A percentile compares a stretch with the other conserved stretches of the same genome.
These are phyloP conservation scores for Phoma sp. DNA, from an alignment of 2,329 filamentous ascomycete genomes.

Conservation along the genomic window DNA sequence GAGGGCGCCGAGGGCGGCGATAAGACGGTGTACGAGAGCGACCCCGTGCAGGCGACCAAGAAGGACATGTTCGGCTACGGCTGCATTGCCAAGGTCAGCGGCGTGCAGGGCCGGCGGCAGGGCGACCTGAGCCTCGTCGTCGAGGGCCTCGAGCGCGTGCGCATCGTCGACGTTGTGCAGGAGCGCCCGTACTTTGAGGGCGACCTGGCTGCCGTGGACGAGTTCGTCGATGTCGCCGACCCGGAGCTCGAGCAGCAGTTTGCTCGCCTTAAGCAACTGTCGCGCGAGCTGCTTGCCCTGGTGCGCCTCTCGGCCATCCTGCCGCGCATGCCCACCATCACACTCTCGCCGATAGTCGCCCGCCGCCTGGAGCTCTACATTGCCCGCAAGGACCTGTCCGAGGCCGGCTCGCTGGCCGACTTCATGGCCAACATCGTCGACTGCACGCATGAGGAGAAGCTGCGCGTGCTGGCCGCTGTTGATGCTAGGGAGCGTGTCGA, in stretches of 20 bases:
- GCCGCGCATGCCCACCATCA: conserved; percentile 69
- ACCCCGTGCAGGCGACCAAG: conserved; percentile 53
- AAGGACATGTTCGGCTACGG: conserved; percentile 82
- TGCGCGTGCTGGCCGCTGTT: conserved; percentile 82
- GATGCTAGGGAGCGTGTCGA: conserved; percentile 80
- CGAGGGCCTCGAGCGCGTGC: conserved; percentile 81
- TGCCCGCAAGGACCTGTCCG: conserved; percentile 77
- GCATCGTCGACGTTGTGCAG: conserved; percentile 75
- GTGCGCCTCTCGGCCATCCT: conserved; percentile 86
- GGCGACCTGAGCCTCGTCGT: conserved; percentile 81
- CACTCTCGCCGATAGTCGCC: conserved; percentile 83
- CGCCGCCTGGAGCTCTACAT: conserved; percentile 89
- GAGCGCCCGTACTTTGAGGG: conserved; percentile 89
- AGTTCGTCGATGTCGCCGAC: conserved; percentile 59
- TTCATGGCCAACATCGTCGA: conserved; percentile 97
- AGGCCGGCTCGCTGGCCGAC: conserved; percentile 87
- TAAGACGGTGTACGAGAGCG: conserved; percentile 56
- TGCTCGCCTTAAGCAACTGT: conserved; percentile 80
- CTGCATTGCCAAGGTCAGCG: conserved; percentile 66
- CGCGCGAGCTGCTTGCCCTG: conserved; percentile 84
- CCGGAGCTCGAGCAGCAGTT: conserved; percentile 74
- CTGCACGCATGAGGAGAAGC: conserved; percentile 86
- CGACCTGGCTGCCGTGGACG: conserved; percentile 74
- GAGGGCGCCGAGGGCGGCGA: conserved; percentile 63
- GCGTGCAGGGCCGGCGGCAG: conserved; percentile 56